These are phyloP conservation scores for Cutaneotrichosporon arboriforme DNA, from an alignment of 1,284 basidiomycete species.

Conservation along the genomic window DNA sequence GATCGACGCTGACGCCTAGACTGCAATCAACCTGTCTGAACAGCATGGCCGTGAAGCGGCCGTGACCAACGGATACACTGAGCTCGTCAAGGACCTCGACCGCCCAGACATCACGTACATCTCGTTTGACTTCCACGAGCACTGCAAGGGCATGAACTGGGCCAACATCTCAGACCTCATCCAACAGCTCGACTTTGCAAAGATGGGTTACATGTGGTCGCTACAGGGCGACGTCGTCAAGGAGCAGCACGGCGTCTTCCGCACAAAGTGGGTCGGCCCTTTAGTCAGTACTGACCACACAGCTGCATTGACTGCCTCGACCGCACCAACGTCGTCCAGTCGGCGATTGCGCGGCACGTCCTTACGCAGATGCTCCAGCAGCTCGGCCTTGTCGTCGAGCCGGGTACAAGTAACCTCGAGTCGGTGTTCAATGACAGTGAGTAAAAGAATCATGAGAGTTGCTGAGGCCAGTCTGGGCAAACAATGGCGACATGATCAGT, in stretches of 20 bases:
- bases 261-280: constrained; percentile 48
- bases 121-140: constrained; percentile 79
- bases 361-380: constrained; percentile 74
- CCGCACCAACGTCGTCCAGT: constrained; percentile 85
- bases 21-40: constrained; percentile 82
- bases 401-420: constrained; percentile 56
- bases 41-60: constrained; percentile 78
- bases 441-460: constrained; percentile 28
- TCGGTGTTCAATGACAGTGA: constrained; percentile 77
- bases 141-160: constrained; percentile 58
- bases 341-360: constrained; percentile 79
- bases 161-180: constrained; percentile 84
- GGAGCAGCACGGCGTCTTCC: constrained; percentile 75
- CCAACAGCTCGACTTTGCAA: constrained; percentile 65
- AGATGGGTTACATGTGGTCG: constrained; percentile 84
- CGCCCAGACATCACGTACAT: constrained; percentile 61
- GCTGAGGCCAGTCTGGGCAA: constrained; percentile 69
- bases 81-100: constrained; percentile 59
- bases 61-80: constrained; percentile 72
- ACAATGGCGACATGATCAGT: constrained; percentile 45
- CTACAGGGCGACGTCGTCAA: constrained; percentile 66
- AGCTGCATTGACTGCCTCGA: constrained; percentile 91
- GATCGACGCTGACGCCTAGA: constrained; percentile 51
- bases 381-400: constrained; percentile 52
- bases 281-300: constrained; percentile 35